These are phyloP conservation scores for Grammothele lineata DNA, from an alignment of 768 basidiomycete species.

Conservation along the genomic window DNA sequence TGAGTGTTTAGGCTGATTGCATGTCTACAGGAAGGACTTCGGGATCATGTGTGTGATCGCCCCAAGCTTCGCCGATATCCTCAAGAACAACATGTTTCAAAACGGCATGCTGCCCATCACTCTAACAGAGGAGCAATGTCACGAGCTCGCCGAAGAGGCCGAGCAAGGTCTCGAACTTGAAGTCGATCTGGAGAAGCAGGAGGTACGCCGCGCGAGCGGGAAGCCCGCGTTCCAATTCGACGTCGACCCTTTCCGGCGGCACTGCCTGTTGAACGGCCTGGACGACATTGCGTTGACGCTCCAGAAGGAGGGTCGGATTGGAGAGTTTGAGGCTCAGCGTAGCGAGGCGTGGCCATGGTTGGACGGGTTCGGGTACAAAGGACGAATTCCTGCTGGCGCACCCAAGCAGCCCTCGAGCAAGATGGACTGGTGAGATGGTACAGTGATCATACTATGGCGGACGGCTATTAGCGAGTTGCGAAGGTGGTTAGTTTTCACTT, in stretches of 20 bases:
- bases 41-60: slow-evolving; percentile 62
- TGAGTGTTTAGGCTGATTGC: neutral
- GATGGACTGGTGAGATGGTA: slow-evolving; percentile 81
- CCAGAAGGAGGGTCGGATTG: slow-evolving; percentile 70
- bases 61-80: slow-evolving; percentile 61
- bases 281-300: slow-evolving; percentile 97
- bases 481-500: too few relatives aligned
- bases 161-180: slow-evolving; percentile 46
- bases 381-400: slow-evolving; percentile 59
- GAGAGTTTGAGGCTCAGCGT: slow-evolving; percentile 73
- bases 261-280: slow-evolving; percentile 91
- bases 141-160: slow-evolving; percentile 48
- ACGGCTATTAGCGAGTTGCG: too few relatives aligned
- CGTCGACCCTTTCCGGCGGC: slow-evolving; percentile 86
- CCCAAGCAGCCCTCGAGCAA: slow-evolving; percentile 39
- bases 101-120: slow-evolving; percentile 60
- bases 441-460: too few relatives aligned
- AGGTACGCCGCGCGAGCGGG: slow-evolving; percentile 59
- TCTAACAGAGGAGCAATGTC: slow-evolving; percentile 45
- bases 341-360: slow-evolving; percentile 90
- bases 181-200: slow-evolving; percentile 55
- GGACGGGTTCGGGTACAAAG: slow-evolving; percentile 90
- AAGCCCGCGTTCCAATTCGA: slow-evolving; percentile 71
- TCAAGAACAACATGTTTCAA: slow-evolving; percentile 59
- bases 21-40: slow-evolving; percentile 43